Conservation (phyloP, 768 basidiomycete genomes). For the Phylloporus arenicola region DNA sequence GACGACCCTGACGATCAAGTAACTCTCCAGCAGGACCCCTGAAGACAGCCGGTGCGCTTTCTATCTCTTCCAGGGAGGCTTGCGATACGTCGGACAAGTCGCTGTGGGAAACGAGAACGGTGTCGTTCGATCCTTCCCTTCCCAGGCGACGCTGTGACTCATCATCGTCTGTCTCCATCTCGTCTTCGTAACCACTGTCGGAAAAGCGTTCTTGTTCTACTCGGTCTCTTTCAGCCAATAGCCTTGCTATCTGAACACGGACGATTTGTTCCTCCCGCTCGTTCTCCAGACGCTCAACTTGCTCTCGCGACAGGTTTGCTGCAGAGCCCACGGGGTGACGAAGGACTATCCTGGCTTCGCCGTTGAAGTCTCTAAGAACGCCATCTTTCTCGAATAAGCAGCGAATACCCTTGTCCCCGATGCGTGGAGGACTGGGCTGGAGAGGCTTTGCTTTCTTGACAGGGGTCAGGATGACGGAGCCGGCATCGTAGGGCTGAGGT, state of each 20-base stretch:
- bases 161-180: slow-evolving; percentile 7
- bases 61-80: slow-evolving; percentile 1
- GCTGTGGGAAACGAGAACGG: slow-evolving; percentile 6
- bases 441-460: slow-evolving; percentile 26
- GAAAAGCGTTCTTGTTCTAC: slow-evolving; percentile 8
- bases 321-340: slow-evolving; percentile 17
- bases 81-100: neutral
- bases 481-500: slow-evolving; percentile 21
- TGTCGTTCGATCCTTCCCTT: slow-evolving; percentile 6
- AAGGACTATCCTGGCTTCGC: slow-evolving; percentile 15
- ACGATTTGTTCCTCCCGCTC: slow-evolving; percentile 8
- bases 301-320: slow-evolving; percentile 23
- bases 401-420: slow-evolving; percentile 26
- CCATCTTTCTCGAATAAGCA: slow-evolving; percentile 16
- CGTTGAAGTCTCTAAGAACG: slow-evolving; percentile 10
- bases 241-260: slow-evolving; percentile 7
- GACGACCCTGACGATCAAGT: slow-evolving; percentile 14
- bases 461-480: slow-evolving; percentile 28
- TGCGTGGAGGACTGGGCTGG: slow-evolving; percentile 24
- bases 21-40: slow-evolving; percentile 21
- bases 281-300: slow-evolving; percentile 18
- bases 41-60: neutral
- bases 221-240: slow-evolving; percentile 8
- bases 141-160: neutral
- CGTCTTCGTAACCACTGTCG: slow-evolving; percentile 18